phyloP scores from a whole-genome alignment of 768 basidiomycete species.

The Serendipita indica region DNA sequence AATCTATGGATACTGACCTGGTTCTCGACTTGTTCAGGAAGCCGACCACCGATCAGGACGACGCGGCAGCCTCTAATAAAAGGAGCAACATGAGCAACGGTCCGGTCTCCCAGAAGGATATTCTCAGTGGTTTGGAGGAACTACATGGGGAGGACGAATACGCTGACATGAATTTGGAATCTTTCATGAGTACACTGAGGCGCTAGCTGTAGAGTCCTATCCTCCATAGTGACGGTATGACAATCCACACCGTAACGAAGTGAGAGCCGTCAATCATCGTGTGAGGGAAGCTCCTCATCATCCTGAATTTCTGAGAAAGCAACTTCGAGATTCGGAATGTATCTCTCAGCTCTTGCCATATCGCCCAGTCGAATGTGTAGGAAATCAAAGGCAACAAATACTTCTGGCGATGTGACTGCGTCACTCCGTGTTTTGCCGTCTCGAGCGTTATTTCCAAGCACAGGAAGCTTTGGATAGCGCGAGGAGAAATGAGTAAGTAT shows the following conservation, averaged over 20 bases:
- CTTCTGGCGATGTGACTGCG: not conserved
- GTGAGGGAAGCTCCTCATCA: not conserved
- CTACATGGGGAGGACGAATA: slow-evolving; percentile 89
- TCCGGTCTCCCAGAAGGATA: slow-evolving; percentile 59
- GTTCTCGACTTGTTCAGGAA: slow-evolving; percentile 86
- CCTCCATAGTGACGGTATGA: too few species aligned
- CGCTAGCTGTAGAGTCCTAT: too few species aligned
- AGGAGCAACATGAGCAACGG: slow-evolving; percentile 41
- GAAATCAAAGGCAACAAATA: slow-evolving; percentile 2
- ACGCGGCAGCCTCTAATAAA: slow-evolving; percentile 38
- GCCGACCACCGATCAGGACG: slow-evolving; percentile 63
- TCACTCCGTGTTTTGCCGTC: not conserved
- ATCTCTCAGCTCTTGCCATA: not conserved
- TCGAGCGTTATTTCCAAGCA: not conserved
- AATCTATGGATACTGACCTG: slow-evolving; percentile 94
- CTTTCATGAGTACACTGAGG: slow-evolving; percentile 76
- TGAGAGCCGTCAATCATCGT: not conserved
- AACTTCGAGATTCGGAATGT: not conserved
- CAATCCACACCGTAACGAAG: too few species aligned
- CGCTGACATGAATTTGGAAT: slow-evolving; percentile 66
- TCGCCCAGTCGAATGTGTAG: slow-evolving; percentile 1
- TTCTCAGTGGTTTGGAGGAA: slow-evolving; percentile 82
- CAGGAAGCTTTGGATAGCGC: slow-evolving; percentile 76
- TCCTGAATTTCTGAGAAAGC: not conserved
- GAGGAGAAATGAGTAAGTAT: slow-evolving; percentile 95